These are phyloP conservation scores for Skeletonema potamos DNA, from an alignment of 108 stramenopile species.

Conservation along the genomic window DNA sequence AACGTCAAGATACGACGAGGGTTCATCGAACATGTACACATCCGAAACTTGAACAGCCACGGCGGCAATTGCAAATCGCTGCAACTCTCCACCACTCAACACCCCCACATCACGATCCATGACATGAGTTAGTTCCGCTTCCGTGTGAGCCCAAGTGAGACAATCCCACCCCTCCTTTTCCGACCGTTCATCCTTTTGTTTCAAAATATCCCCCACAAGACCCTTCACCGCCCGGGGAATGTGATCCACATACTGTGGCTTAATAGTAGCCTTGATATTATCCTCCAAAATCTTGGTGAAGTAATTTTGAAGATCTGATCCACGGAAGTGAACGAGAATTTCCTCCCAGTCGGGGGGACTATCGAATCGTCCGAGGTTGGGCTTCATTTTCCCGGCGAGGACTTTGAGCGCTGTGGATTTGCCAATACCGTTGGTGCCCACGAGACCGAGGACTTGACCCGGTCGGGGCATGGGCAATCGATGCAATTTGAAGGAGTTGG, in stretches of 20 bases:
- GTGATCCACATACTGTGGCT: slow-evolving; percentile 99
- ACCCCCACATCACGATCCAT: slow-evolving; percentile 92
- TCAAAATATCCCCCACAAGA: slow-evolving; percentile 86
- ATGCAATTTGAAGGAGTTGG: slow-evolving; percentile 99
- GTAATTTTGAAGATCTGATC: slow-evolving; percentile 98
- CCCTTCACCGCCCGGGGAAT: slow-evolving; percentile 93
- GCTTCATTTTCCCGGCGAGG: slow-evolving; percentile 97
- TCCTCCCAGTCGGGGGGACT: slow-evolving; percentile 98
- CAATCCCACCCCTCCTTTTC: slow-evolving; percentile 76
- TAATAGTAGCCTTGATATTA: slow-evolving; percentile 98
- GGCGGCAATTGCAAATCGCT: slow-evolving; percentile 96
- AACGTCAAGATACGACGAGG: slow-evolving; percentile 97
- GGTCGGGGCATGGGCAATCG: slow-evolving; percentile 98
- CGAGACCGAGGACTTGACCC: slow-evolving; percentile 95
- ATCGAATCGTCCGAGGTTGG: slow-evolving; percentile 94
- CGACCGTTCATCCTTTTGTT: slow-evolving; percentile 83
- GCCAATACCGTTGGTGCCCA: slow-evolving; percentile 99
- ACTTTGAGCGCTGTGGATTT: slow-evolving; percentile 96
- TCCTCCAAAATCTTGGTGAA: slow-evolving; percentile 98
- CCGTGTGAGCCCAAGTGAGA: slow-evolving; percentile 60
- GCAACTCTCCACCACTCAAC: slow-evolving; percentile 97
- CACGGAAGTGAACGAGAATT: slow-evolving; percentile 95
- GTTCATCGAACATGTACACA: slow-evolving; percentile 99
- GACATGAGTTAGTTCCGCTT: slow-evolving; percentile 91
- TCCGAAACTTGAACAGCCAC: slow-evolving; percentile 91